Conservation (phyloP, 345 rosid species). For the Aquilaria sinensis region DNA sequence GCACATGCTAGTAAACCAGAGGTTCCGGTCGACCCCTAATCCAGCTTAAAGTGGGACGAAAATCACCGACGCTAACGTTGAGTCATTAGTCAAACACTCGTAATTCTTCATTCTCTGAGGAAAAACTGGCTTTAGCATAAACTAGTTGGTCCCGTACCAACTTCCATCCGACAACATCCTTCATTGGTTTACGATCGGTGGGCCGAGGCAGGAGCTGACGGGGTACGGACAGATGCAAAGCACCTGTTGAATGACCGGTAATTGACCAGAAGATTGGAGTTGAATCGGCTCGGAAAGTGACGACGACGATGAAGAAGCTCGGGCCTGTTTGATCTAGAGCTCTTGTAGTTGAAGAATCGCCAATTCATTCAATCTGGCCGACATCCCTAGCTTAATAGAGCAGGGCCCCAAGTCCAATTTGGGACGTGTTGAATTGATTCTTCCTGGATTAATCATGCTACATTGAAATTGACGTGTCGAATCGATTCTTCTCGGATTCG, state of each 20-base stretch:
- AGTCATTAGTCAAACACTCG: slow-evolving; percentile 42
- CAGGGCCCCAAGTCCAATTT: too few species aligned
- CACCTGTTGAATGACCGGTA: slow-evolving; percentile 33
- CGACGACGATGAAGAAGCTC: slow-evolving; percentile 5
- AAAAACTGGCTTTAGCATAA: slow-evolving; percentile 43
- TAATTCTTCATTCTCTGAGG: slow-evolving; percentile 44
- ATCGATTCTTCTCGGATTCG: too few species aligned
- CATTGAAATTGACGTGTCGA: too few species aligned
- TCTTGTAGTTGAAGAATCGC: too few species aligned
- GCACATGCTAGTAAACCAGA: slow-evolving; percentile 35
- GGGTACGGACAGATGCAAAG: slow-evolving; percentile 39
- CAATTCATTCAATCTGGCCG: too few species aligned
- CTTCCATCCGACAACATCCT: slow-evolving; percentile 11
- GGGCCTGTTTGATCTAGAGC: too few species aligned
- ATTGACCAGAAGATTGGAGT: slow-evolving; percentile 27
- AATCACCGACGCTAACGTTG: slow-evolving; percentile 42
- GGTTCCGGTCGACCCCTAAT: slow-evolving; percentile 35
- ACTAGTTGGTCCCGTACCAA: slow-evolving; percentile 51
- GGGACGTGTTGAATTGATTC: too few species aligned
- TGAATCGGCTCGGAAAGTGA: slow-evolving; percentile 41
- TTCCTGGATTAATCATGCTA: too few species aligned
- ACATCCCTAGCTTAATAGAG: too few species aligned
- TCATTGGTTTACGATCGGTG: slow-evolving; percentile 14
- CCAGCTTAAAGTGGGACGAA: slow-evolving; percentile 54
- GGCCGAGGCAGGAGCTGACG: slow-evolving; percentile 40